Base-by-base conservation (phyloP, 768 basidiomycete species). In the Trametes maxima region DNA sequence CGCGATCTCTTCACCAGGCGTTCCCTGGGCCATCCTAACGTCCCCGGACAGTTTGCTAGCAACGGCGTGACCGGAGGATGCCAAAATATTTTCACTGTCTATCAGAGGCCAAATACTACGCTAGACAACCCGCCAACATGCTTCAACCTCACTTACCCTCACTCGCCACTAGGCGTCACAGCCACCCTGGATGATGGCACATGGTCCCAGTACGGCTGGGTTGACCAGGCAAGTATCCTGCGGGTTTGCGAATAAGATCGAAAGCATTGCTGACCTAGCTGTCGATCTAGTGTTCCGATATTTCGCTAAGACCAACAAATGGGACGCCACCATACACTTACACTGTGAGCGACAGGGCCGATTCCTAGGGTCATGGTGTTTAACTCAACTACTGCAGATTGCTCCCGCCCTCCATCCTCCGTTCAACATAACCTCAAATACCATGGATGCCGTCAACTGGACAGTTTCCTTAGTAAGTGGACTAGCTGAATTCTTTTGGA, bases 401-500 rank as follows among this genome's bases (percentile, higher is more conserved):
- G 84, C 84, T 6, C 85, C 86, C 19, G 70, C 85, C 6, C 74
- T 87, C 0, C 86, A 85, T 63, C 84, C 86, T 12, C 85, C 85
- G 4, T 79, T 78, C 43, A 86, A 86, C 65, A 79, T 85, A 57
- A 83, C 84, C 0, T 78, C 78, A 1, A 57, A 73, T 6, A 72
- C 72, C n/a, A 73, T 67, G 65, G 73, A 69, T 8, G 63, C 79
- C 8, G 76, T 85, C 25, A 85, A 84, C 55, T 88, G 85, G 85
- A 87, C 84, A 1, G 82, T 86, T n/a, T 64, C 73, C 1, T 50
- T 76, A 43, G 75, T 75, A 48, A 48, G 73, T 56, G 0, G 11
- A 5, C 17, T 14, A 2, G 7, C 16, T 16, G n/a, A 37, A 1
- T 37, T 25, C 19, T 28, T 16, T 39, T 7, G 12, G 13, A 49